These are phyloP conservation scores for Xylaria digitata DNA, from an alignment of 2,329 filamentous ascomycete genomes.

Conservation along the genomic window DNA sequence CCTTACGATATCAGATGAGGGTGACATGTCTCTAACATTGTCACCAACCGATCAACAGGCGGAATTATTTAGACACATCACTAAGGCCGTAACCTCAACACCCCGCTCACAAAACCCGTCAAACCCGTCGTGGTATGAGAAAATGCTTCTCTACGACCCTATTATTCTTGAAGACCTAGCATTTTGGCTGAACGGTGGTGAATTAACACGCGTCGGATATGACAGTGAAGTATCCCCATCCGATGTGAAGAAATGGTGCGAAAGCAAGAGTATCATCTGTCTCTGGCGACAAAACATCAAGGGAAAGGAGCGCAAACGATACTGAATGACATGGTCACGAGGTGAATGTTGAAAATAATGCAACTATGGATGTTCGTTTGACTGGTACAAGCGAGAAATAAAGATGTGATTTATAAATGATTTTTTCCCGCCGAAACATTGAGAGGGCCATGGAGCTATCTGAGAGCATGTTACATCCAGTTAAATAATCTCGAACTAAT, in stretches of 20 bases:
- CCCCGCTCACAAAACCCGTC: slow-evolving; percentile 61
- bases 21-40: slow-evolving; percentile 58
- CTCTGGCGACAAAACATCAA: slow-evolving; percentile 71
- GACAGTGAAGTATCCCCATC: slow-evolving; percentile 71
- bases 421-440: neutral
- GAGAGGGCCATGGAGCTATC: neutral
- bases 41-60: slow-evolving; percentile 57
- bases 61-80: slow-evolving; percentile 64
- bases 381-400: slow-evolving; percentile 1
- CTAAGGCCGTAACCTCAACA: slow-evolving; percentile 63
- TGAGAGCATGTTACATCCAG: neutral
- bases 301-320: slow-evolving; percentile 66
- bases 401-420: neutral
- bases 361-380: slow-evolving; percentile 41
- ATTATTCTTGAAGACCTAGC: slow-evolving; percentile 89
- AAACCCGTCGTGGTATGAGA: slow-evolving; percentile 84
- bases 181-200: slow-evolving; percentile 81
- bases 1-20: slow-evolving; percentile 57
- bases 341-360: slow-evolving; percentile 13
- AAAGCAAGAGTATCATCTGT: slow-evolving; percentile 86
- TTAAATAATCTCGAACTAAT: no score
- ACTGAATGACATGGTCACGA: slow-evolving; percentile 42
- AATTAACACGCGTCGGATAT: slow-evolving; percentile 70
- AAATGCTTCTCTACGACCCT: slow-evolving; percentile 93
- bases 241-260: slow-evolving; percentile 90